These are phyloP conservation scores for Phytopythium aichiense DNA, from an alignment of 352 stramenopile species.

Conservation along the genomic window DNA sequence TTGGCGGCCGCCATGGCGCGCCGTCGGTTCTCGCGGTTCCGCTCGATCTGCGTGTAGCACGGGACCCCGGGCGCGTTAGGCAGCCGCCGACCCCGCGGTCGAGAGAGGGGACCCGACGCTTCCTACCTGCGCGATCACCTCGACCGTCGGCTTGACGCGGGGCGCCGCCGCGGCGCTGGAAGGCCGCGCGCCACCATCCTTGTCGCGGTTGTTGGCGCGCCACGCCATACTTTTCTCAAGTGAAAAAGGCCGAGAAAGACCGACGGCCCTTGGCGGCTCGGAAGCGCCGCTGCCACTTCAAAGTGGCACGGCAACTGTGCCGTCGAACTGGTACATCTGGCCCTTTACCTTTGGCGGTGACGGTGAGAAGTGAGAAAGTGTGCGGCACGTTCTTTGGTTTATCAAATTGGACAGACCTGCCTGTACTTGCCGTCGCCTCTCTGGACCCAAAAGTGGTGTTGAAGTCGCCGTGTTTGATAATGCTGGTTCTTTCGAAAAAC, in stretches of 20 bases:
- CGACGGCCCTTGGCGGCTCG: no score
- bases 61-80: background rate
- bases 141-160: slow-evolving; percentile 55
- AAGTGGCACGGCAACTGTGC: background rate
- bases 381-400: background rate
- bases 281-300: background rate
- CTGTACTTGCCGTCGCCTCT: background rate
- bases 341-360: background rate
- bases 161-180: slow-evolving; percentile 12
- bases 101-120: background rate
- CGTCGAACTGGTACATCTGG: background rate
- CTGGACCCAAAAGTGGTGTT: background rate
- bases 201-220: slow-evolving; percentile 17
- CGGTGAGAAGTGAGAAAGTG: background rate
- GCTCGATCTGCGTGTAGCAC: slow-evolving; percentile 53
- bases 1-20: slow-evolving; percentile 85
- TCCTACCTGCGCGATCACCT: slow-evolving; percentile 53
- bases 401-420: background rate
- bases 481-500: slow-evolving; percentile 2
- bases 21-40: slow-evolving; percentile 80
- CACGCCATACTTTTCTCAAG: slow-evolving; percentile 20
- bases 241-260: background rate
- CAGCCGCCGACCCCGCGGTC: background rate
- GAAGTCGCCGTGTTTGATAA: background rate
- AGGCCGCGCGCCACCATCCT: slow-evolving; percentile 9